These are phyloP conservation scores for Acer yangbiense DNA, from an alignment of 345 rosid species.

Conservation along the genomic window DNA sequence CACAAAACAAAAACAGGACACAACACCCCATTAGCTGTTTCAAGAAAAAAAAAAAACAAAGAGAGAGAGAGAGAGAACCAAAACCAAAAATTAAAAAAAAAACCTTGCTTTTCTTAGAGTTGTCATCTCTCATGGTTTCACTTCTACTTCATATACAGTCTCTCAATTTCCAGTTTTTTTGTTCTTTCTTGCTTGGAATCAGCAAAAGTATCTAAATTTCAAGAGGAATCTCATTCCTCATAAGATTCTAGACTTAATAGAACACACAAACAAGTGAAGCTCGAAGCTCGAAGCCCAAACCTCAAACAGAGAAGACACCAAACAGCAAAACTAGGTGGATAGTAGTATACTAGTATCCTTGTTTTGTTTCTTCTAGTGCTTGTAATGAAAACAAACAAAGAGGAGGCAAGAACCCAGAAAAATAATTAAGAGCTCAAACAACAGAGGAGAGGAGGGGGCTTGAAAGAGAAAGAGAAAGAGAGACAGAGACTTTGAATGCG, in stretches of 20 bases:
- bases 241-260: slow-evolving; percentile 7
- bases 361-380: slow-evolving; percentile 23
- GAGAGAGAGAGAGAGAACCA: neutral
- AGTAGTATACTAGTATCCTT: slow-evolving; percentile 6
- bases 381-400: slow-evolving; percentile 21
- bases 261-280: slow-evolving; percentile 16
- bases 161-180: slow-evolving; percentile 19
- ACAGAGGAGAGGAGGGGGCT: neutral
- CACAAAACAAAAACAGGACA: slow-evolving; percentile 16
- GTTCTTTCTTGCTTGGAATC: slow-evolving; percentile 17
- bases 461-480: slow-evolving; percentile 36
- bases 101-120: slow-evolving; percentile 93
- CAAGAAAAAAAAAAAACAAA: neutral
- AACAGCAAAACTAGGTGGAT: slow-evolving; percentile 16
- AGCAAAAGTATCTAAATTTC: slow-evolving; percentile 23
- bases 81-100: slow-evolving; percentile 65
- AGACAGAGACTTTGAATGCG: slow-evolving; percentile 46
- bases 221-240: slow-evolving; percentile 21
- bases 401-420: slow-evolving; percentile 32
- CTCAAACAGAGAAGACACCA: slow-evolving; percentile 25
- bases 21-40: neutral
- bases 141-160: slow-evolving; percentile 39
- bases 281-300: slow-evolving; percentile 23
- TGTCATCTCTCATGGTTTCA: slow-evolving; percentile 83
- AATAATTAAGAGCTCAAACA: slow-evolving; percentile 19